Conservation (phyloP, 208 protist species). For the Entamoeba dispar region DNA sequence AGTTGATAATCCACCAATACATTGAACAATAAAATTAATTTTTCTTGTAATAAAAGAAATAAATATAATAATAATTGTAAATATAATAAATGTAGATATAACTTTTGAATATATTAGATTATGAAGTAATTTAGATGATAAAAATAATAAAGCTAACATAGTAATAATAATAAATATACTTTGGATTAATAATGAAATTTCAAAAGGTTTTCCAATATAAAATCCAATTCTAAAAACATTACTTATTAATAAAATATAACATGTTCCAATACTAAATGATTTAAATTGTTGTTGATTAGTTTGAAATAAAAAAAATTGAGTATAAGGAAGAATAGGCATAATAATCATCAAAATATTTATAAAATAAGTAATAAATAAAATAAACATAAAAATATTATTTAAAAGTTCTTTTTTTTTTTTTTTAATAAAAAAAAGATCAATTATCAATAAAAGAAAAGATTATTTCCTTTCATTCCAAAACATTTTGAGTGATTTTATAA, state of each 20-base stretch:
- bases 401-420: no score
- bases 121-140: background rate
- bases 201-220: background rate
- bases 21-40: background rate
- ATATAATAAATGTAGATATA: background rate
- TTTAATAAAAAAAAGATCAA: no score
- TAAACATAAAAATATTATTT: no score
- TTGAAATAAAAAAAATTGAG: background rate
- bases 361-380: no score
- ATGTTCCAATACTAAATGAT: background rate
- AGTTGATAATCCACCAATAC: background rate
- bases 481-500: background rate
- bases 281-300: background rate
- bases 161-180: background rate
- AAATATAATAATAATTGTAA: background rate
- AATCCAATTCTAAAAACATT: background rate
- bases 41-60: background rate
- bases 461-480: background rate
- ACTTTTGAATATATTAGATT: background rate
- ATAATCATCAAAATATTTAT: background rate
- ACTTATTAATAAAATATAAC: background rate
- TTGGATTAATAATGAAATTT: background rate
- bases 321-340: background rate
- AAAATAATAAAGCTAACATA: background rate
- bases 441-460: no score